Percentiles rank a stretch among this genome's conserved stretches.
These are phyloP conservation scores for Termitomyces sp. DNA, from an alignment of 768 basidiomycete genomes.

Conservation along the genomic window DNA sequence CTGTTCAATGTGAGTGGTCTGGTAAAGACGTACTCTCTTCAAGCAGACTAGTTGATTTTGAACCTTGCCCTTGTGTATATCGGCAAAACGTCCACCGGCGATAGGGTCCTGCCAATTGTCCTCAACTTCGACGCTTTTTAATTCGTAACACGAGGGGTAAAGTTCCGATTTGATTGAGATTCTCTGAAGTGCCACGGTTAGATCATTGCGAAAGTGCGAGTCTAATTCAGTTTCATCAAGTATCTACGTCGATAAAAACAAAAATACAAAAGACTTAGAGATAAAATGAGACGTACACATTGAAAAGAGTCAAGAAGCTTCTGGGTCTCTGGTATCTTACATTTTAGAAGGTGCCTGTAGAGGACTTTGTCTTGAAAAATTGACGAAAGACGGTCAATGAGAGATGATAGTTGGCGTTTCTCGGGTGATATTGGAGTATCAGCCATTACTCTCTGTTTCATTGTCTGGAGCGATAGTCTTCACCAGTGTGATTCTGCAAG, in stretches of 20 bases:
- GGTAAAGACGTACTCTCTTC: neutral
- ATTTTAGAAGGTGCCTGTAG: neutral
- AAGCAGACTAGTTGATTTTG: neutral
- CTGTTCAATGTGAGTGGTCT: neutral
- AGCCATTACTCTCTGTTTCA: neutral
- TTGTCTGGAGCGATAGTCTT: neutral
- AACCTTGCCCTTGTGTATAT: neutral
- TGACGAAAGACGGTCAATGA: neutral
- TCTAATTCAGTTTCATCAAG: neutral
- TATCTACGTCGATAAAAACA: neutral
- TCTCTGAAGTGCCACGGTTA: neutral
- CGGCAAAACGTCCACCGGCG: neutral
- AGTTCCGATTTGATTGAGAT: neutral
- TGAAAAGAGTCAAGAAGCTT: neutral
- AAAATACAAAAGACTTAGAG: neutral
- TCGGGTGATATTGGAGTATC: neutral
- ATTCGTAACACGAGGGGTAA: neutral
- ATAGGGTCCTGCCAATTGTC: neutral
- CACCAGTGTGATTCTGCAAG: neutral
- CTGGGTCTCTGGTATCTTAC: neutral
- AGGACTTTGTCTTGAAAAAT: neutral
- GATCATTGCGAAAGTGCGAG: neutral
- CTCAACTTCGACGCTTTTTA: neutral
- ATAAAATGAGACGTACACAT: neutral
- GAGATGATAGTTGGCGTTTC: neutral